A percentile compares a stretch with the other conserved stretches of the same genome.
These are phyloP conservation scores for Syzygium jambos DNA, from an alignment of 345 rosid genomes.

Conservation along the genomic window DNA sequence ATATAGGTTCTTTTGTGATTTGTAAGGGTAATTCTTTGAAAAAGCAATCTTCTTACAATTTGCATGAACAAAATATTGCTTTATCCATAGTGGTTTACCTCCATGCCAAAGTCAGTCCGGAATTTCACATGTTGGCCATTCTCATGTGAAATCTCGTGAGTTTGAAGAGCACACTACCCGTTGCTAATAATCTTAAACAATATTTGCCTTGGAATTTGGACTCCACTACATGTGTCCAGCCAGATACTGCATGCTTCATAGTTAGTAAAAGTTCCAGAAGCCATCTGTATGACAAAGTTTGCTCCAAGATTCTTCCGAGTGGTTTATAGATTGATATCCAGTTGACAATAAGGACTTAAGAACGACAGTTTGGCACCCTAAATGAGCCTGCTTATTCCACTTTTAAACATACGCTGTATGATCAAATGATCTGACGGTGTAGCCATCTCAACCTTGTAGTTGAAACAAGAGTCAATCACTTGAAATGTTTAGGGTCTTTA, in stretches of 20 bases:
- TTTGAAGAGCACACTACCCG: neutral
- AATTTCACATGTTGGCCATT: neutral
- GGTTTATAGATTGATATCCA: neutral
- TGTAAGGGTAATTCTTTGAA: neutral
- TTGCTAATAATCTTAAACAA: neutral
- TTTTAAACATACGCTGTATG: neutral
- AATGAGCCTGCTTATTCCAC: neutral
- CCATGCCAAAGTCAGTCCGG: neutral
- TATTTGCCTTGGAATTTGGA: neutral
- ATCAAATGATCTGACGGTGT: neutral
- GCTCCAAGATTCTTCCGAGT: neutral
- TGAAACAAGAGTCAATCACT: neutral
- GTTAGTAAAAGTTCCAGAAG: too few species aligned
- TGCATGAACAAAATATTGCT: neutral
- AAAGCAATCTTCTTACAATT: neutral
- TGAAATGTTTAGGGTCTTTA: neutral
- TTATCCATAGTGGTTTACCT: neutral
- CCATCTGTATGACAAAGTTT: neutral
- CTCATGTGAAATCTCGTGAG: neutral
- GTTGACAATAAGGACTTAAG: neutral
- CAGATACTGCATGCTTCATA: neutral
- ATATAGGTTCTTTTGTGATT: neutral
- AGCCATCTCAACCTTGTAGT: neutral
- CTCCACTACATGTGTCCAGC: neutral
- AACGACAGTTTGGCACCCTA: neutral